Conservation (phyloP, 441 rosid species). For the Aquilaria agallochum region DNA sequence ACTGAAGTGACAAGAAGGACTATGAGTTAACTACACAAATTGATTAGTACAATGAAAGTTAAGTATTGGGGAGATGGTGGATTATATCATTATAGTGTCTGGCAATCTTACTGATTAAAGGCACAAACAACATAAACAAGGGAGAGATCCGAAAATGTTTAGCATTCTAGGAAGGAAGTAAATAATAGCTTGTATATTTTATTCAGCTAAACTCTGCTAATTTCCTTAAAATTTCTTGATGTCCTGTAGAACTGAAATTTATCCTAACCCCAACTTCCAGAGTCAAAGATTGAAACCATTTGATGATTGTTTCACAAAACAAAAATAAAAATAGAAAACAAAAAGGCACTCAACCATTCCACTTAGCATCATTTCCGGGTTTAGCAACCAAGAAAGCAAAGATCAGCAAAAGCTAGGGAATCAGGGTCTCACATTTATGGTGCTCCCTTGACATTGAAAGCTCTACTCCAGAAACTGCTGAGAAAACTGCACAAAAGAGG, state of each 20-base stretch:
- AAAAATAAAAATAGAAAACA: not conserved
- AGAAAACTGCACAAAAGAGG: conserved; percentile 58
- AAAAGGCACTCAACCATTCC: not conserved
- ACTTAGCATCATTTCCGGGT: too few relatives aligned
- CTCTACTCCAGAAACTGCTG: conserved; percentile 95
- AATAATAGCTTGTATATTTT: not conserved
- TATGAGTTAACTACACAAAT: conserved; percentile 4
- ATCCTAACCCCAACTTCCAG: conserved; percentile 1
- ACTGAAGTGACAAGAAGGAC: conserved; percentile 4
- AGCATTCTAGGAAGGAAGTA: conserved; percentile 5
- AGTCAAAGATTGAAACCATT: conserved; percentile 1
- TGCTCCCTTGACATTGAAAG: conserved; percentile 82
- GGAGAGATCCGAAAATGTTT: conserved; percentile 1
- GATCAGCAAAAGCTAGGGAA: conserved; percentile 1
- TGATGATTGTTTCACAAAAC: not conserved
- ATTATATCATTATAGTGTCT: conserved; percentile 1
- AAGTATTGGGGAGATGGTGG: not conserved
- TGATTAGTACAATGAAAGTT: not conserved
- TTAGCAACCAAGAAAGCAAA: too few relatives aligned
- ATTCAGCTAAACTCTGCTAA: not conserved
- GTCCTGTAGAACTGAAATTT: not conserved
- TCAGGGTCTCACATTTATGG: conserved; percentile 61
- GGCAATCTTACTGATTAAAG: conserved; percentile 1
- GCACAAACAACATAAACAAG: not conserved
- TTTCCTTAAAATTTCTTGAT: not conserved